Percentiles rank a stretch among this genome's conserved stretches.
phyloP scores from a whole-genome alignment of 257 asterid genomes.

The Solanum commersonii region DNA sequence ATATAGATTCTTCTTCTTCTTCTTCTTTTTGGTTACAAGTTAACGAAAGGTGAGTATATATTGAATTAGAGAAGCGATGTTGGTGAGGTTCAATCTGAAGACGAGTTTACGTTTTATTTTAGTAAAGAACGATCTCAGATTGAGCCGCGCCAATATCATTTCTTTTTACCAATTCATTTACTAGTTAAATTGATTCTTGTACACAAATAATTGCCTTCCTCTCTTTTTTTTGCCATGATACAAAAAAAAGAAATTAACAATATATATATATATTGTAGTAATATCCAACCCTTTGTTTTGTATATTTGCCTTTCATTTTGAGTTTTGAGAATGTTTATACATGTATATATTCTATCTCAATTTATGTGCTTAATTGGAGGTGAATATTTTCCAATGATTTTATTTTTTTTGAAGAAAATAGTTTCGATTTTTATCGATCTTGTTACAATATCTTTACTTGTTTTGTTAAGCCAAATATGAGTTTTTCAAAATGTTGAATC shows the following conservation, averaged over 20 bases:
- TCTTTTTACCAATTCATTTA: neutral
- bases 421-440: neutral
- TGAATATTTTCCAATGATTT: neutral
- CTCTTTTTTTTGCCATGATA: neutral
- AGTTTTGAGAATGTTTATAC: neutral
- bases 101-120: conserved; percentile 32
- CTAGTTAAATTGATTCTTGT: neutral
- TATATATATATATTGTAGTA: neutral
- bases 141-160: conserved; percentile 99
- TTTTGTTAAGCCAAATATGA: neutral
- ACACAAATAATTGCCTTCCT: neutral
- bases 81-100: conserved; percentile 98
- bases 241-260: neutral
- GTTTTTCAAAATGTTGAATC: neutral
- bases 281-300: neutral
- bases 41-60: neutral
- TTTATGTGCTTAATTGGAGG: neutral
- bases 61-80: conserved; percentile 42
- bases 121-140: conserved; percentile 76
- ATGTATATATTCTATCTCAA: neutral
- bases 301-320: neutral
- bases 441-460: neutral
- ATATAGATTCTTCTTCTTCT: neutral
- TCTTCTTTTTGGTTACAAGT: neutral
- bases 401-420: neutral